These are phyloP conservation scores for Aspergillus calidoustus DNA, from an alignment of 2,329 filamentous ascomycete genomes.

Conservation along the genomic window DNA sequence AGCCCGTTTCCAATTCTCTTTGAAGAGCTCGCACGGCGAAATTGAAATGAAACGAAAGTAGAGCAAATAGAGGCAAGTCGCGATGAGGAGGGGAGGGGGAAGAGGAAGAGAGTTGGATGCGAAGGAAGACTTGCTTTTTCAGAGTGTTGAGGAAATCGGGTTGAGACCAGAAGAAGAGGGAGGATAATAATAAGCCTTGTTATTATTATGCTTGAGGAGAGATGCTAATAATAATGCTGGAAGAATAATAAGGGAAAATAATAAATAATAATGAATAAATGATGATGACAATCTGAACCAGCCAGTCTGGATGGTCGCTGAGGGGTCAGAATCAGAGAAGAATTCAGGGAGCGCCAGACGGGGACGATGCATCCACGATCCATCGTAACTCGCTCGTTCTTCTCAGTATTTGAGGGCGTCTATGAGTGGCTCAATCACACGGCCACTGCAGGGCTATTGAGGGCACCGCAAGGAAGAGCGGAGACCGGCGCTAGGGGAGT, in stretches of 20 bases:
- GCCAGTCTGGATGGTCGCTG: slow-evolving; percentile 15
- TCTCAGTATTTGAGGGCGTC: not conserved
- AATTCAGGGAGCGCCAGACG: slow-evolving; percentile 30
- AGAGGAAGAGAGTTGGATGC: slow-evolving; percentile 29
- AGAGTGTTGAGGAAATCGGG: slow-evolving; percentile 22
- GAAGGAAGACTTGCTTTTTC: slow-evolving; percentile 31
- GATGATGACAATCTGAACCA: slow-evolving; percentile 21
- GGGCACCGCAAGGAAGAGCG: slow-evolving; percentile 22
- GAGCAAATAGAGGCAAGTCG: slow-evolving; percentile 22
- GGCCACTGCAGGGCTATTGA: slow-evolving; percentile 20
- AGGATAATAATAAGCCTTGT: slow-evolving; percentile 23
- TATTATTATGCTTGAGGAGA: slow-evolving; percentile 17
- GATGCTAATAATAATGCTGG: slow-evolving; percentile 21
- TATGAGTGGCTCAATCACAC: slow-evolving; percentile 6
- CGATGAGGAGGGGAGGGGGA: slow-evolving; percentile 21
- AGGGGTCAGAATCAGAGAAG: slow-evolving; percentile 22
- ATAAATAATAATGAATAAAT: slow-evolving; percentile 23
- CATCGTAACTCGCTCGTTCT: slow-evolving; percentile 19
- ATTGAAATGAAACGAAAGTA: slow-evolving; percentile 30
- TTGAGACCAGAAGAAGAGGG: slow-evolving; percentile 11
- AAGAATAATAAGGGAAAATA: slow-evolving; percentile 17
- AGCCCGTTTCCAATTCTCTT: slow-evolving; percentile 40
- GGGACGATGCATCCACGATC: slow-evolving; percentile 13
- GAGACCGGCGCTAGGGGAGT: slow-evolving; percentile 30
- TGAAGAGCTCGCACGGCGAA: slow-evolving; percentile 42